These are phyloP conservation scores for Penicillium samsonianum DNA, from an alignment of 495 filamentous ascomycete genomes.

Conservation along the genomic window DNA sequence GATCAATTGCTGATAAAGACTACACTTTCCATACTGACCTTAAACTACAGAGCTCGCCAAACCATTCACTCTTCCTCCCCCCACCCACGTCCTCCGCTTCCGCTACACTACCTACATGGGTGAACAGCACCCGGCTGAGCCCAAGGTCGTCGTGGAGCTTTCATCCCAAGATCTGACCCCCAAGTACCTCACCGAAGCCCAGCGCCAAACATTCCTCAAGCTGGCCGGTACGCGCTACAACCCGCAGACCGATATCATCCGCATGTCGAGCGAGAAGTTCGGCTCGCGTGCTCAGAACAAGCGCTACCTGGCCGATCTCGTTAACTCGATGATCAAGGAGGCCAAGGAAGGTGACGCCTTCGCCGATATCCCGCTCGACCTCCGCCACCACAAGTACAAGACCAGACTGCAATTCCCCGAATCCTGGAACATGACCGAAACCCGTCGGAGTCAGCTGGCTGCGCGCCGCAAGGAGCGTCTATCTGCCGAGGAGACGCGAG, in stretches of 20 bases:
- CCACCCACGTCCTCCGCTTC: slow-evolving; percentile 75
- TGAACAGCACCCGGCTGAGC: slow-evolving; percentile 85
- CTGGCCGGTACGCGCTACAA: slow-evolving; percentile 88
- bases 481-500: slow-evolving; percentile 26
- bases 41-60: slow-evolving; percentile 67
- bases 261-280: slow-evolving; percentile 90
- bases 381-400: slow-evolving; percentile 79
- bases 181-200: slow-evolving; percentile 58
- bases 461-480: slow-evolving; percentile 52
- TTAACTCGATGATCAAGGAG: slow-evolving; percentile 71
- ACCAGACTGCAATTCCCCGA: slow-evolving; percentile 69
- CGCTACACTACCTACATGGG: slow-evolving; percentile 98
- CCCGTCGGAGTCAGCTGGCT: slow-evolving; percentile 64
- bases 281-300: slow-evolving; percentile 92
- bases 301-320: slow-evolving; percentile 78
- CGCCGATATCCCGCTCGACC: slow-evolving; percentile 86
- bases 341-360: slow-evolving; percentile 85
- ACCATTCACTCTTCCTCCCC: slow-evolving; percentile 71
- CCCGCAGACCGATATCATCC: slow-evolving; percentile 76
- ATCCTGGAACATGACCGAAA: slow-evolving; percentile 75
- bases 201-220: slow-evolving; percentile 83
- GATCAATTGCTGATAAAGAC: slow-evolving; percentile 27
- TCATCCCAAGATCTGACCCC: slow-evolving; percentile 64
- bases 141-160: slow-evolving; percentile 93
- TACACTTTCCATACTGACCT: slow-evolving; percentile 23